phyloP scores from a whole-genome alignment of 176 grass and related monocot species.

The Cenchrus americanus region DNA sequence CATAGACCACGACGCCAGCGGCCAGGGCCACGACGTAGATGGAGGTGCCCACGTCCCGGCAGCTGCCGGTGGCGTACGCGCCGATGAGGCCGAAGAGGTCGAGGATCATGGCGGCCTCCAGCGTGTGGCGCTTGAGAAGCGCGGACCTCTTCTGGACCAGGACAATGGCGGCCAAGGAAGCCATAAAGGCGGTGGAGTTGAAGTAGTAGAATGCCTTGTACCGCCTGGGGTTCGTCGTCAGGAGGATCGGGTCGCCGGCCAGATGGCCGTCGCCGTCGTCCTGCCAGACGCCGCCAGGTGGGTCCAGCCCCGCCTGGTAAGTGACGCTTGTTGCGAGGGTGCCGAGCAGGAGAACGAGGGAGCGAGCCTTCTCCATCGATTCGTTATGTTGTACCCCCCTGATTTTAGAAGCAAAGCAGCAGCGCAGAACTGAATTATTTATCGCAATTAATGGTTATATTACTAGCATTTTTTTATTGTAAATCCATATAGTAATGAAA shows the following conservation, averaged over 20 bases:
- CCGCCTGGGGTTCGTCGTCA: neutral
- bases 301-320: conserved; percentile 42
- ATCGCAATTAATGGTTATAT: no score
- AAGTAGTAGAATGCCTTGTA: conserved; percentile 40
- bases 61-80: conserved; percentile 23
- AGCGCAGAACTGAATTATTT: no score
- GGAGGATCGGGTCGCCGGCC: conserved; percentile 19
- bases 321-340: conserved; percentile 31
- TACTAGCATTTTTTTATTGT: no score
- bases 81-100: conserved; percentile 33
- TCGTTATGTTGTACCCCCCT: no score
- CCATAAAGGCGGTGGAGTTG: conserved; percentile 39
- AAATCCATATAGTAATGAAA: no score
- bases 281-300: conserved; percentile 46
- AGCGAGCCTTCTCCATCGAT: no score
- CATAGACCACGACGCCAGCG: neutral
- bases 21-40: conserved; percentile 17
- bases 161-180: conserved; percentile 36
- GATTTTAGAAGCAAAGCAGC: no score
- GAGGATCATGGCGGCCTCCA: conserved; percentile 12
- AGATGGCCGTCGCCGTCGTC: conserved; percentile 17
- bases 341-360: conserved; percentile 25
- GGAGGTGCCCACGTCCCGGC: neutral
- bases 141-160: conserved; percentile 22
- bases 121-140: neutral